A percentile compares a stretch with the other conserved stretches of the same genome.
These are phyloP conservation scores for Trichoderma sp. DNA, from an alignment of 2,329 filamentous ascomycete genomes.

Conservation along the genomic window DNA sequence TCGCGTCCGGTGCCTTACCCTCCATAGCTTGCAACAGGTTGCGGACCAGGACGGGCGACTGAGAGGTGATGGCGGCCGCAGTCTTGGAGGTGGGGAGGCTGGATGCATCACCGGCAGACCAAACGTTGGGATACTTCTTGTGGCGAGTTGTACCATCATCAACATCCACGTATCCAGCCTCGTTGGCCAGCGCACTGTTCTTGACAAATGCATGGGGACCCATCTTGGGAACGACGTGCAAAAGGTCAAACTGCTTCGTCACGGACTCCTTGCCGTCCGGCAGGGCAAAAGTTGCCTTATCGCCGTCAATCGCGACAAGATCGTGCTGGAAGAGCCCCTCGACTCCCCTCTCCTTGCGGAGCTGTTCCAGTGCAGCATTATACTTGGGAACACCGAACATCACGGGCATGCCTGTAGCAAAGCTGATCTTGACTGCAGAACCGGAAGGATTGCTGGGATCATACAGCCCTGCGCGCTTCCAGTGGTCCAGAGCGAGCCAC, in stretches of 20 bases:
- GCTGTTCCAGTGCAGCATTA: conserved; percentile 53
- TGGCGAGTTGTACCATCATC: conserved; percentile 56
- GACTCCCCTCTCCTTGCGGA: conserved; percentile 57
- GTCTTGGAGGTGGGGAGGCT: conserved; percentile 62
- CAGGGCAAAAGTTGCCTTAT: conserved; percentile 54
- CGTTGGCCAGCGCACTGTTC: conserved; percentile 56
- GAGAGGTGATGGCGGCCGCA: conserved; percentile 54
- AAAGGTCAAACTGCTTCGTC: conserved; percentile 53
- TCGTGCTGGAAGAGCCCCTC: conserved; percentile 63
- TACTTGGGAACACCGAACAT: conserved; percentile 67
- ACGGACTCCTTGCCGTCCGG: conserved; percentile 49
- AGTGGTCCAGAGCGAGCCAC: conserved; percentile 64
- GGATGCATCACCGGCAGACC: conserved; percentile 62
- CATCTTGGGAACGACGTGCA: conserved; percentile 63
- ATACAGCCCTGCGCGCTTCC: conserved; percentile 58
- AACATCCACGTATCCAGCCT: conserved; percentile 60
- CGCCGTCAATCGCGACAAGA: conserved; percentile 55
- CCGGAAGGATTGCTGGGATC: conserved; percentile 41
- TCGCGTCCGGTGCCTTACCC: conserved; percentile 47
- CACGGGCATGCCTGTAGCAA: conserved; percentile 56
- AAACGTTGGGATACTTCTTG: conserved; percentile 58
- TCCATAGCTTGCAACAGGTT: conserved; percentile 51
- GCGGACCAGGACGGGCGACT: conserved; percentile 54
- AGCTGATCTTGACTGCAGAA: conserved; percentile 55
- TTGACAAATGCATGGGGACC: conserved; percentile 57